Evolutionary conservation across 768 basidiomycete genomes (phyloP), one percentile per base, ranked within the genome.

Genomic region (Naganishia vaughanmartiniae): DNA sequence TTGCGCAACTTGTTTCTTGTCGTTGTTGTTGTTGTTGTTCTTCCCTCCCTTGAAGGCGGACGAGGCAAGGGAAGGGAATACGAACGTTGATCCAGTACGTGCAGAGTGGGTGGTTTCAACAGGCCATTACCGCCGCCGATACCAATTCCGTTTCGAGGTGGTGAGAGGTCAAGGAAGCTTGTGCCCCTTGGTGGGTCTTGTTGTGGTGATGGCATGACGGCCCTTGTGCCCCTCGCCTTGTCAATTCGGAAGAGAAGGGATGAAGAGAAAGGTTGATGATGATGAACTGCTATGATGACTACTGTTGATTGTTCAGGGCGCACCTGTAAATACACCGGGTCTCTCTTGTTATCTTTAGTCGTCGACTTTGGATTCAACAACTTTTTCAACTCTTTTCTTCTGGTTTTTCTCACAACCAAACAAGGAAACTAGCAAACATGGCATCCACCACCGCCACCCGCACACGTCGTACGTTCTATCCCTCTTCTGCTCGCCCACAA

Each of bases 141-240:
- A n/a, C n/a, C n/a, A n/a, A n/a, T n/a, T n/a, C 54, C 19, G 48
- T 19, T 54, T 7, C 53, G 24, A 4, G 55, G 55, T 56, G 28
- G 26, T 30, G 55, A 33, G 1, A 56, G 24, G 33, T 56, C 55
- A 30, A 56, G 55, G 55, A 56, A 56, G 55, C 55, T 56, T 28
- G 55, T 56, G n/a, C 33, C 30, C 7, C 33, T 33, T 21, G 11
- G 11, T 11, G 55, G 28, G 53, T 54, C 53, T 54, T 11, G 53
- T 3, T 11, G n/a, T 30, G 28, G 24, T 24, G 53, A n/a, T 54
- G 53, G 28, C 42, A 42, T 42, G 42, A 42, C 42, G 42, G 10
- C 42, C 36, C 12, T 36, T 36, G 36, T 5, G 36, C 12, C 6
- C 6, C 36, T 36, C 12, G 5, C 36, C 36, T 36, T 53, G 48